Conservation (phyloP, 1,139 yeast species). For the Candida mesenterica region DNA sequence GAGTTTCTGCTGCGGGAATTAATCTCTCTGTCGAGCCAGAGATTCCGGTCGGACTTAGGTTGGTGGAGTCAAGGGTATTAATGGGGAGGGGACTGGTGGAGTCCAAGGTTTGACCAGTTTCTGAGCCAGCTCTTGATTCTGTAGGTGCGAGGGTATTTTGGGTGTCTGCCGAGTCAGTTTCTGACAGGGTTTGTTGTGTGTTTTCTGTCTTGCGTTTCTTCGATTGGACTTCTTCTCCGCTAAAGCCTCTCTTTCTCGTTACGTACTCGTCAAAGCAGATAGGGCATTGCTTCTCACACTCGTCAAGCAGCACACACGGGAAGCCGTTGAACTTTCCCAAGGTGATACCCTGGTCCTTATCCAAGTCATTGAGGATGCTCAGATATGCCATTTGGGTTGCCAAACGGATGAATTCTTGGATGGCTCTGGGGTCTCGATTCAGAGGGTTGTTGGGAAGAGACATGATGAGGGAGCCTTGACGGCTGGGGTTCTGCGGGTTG, state of each 20-base stretch:
- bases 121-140: too few relatives aligned
- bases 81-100: too few relatives aligned
- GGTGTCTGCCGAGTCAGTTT: too few relatives aligned
- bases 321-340: conserved; percentile 51
- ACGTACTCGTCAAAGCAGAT: conserved; percentile 65
- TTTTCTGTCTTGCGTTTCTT: too few relatives aligned
- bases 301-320: conserved; percentile 32
- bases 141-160: too few relatives aligned
- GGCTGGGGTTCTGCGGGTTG: conserved; percentile 39
- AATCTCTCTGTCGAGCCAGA: too few relatives aligned
- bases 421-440: conserved; percentile 51
- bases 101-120: too few relatives aligned
- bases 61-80: too few relatives aligned
- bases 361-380: conserved; percentile 49
- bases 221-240: conserved; percentile 15
- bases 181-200: too few relatives aligned
- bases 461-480: conserved; percentile 56
- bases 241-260: conserved; percentile 10
- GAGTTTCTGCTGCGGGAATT: too few relatives aligned
- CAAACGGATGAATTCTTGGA: conserved; percentile 57
- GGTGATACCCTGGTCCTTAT: conserved; percentile 49
- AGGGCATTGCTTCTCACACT: conserved; percentile 48
- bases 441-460: conserved; percentile 65
- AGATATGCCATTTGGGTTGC: conserved; percentile 72
- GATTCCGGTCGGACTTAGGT: too few relatives aligned